Conservation (phyloP, 306 rosid genomes). For the Quillaja saponaria region DNA sequence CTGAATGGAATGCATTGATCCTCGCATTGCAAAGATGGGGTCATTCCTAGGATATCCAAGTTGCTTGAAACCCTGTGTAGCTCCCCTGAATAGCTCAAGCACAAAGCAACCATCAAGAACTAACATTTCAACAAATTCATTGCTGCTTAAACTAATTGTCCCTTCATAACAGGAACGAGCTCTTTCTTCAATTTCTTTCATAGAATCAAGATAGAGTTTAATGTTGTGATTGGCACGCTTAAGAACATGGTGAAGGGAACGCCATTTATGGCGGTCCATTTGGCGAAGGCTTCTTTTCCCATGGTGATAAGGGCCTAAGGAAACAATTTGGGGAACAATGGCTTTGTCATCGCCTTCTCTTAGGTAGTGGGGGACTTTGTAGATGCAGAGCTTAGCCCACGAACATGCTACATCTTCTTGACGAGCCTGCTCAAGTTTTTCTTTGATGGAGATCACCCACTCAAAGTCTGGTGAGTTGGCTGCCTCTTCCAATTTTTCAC, state of each 20-base stretch:
- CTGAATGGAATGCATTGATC: conserved; percentile 85
- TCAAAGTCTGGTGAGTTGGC: conserved; percentile 58
- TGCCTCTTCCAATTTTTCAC: conserved; percentile 36
- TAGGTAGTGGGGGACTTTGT: conserved; percentile 70
- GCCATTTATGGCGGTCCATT: conserved; percentile 92
- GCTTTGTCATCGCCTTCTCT: conserved; percentile 81
- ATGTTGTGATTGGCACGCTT: conserved; percentile 58
- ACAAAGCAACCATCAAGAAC: conserved; percentile 84
- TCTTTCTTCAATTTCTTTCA: conserved; percentile 76
- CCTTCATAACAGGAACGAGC: conserved; percentile 77
- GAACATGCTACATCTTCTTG: conserved; percentile 70
- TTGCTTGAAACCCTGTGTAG: conserved; percentile 58
- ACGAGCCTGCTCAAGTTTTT: conserved; percentile 66
- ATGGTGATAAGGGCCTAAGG: conserved; percentile 86
- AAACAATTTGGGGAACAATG: conserved; percentile 69
- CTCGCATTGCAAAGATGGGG: conserved; percentile 90
- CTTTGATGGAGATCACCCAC: conserved; percentile 71
- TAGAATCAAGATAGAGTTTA: conserved; percentile 52
- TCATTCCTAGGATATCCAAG: conserved; percentile 74
- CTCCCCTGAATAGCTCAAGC: conserved; percentile 76
- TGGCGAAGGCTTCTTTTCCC: conserved; percentile 73
- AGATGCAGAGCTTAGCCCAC: conserved; percentile 72
- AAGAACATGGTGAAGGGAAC: conserved; percentile 67
- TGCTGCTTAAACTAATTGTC: conserved; percentile 56
- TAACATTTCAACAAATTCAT: conserved; percentile 86